Conservation (phyloP, 78 protist genomes). For the Speleostelium caveatum region DNA sequence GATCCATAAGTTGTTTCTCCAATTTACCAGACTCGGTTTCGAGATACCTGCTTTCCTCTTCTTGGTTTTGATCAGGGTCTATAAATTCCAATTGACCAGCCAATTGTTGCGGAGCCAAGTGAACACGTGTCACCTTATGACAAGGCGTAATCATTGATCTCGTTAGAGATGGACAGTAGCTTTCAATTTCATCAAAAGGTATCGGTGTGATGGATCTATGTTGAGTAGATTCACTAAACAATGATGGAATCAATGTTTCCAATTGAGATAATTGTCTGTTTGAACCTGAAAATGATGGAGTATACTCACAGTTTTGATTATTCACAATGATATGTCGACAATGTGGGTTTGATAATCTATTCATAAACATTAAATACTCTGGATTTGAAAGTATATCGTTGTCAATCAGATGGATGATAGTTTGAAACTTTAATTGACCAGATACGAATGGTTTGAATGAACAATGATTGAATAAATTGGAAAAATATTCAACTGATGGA, state of each 20-base stretch:
- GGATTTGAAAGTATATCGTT: not conserved
- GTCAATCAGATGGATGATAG: constrained; percentile 23
- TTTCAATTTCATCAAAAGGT: too few relatives aligned
- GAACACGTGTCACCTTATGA: constrained; percentile 17
- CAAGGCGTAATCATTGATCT: too few relatives aligned
- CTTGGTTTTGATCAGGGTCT: not conserved
- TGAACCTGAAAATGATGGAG: constrained; percentile 28
- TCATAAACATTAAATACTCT: constrained; percentile 35
- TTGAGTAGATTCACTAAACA: not conserved
- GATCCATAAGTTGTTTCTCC: not conserved
- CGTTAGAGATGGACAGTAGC: too few relatives aligned
- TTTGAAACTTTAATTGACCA: not conserved
- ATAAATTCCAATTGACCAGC: too few relatives aligned
- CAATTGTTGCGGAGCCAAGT: too few relatives aligned
- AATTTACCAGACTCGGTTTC: not conserved
- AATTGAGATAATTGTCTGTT: constrained; percentile 1
- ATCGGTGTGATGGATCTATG: not conserved
- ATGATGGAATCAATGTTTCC: not conserved
- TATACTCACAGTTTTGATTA: constrained; percentile 14
- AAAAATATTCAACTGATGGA: constrained; percentile 60
- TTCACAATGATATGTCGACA: constrained; percentile 38
- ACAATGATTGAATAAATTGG: not conserved
- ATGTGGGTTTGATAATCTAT: not conserved
- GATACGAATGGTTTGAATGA: constrained; percentile 5
- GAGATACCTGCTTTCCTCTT: too few relatives aligned